These are phyloP conservation scores for Clausena lansium DNA, from an alignment of 345 rosid species.

Conservation along the genomic window DNA sequence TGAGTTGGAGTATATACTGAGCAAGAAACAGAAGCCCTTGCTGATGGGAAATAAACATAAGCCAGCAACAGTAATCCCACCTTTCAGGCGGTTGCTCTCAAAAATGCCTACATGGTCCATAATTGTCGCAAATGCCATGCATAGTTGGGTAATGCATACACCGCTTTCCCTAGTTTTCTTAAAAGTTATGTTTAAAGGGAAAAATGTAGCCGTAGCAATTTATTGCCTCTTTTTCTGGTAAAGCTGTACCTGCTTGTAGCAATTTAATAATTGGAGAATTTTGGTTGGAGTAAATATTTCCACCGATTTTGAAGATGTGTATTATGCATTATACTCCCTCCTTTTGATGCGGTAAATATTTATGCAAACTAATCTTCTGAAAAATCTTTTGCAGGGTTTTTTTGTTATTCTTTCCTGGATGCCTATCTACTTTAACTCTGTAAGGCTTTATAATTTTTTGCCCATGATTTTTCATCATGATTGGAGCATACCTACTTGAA, in stretches of 20 bases:
- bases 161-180: constrained; percentile 8
- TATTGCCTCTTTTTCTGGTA: background rate
- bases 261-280: background rate
- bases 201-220: background rate
- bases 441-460: constrained; percentile 36
- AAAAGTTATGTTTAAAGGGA: background rate
- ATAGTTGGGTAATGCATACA: constrained; percentile 72
- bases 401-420: constrained; percentile 99
- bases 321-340: background rate
- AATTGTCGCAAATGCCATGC: constrained; percentile 93
- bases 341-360: background rate
- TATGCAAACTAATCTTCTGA: background rate
- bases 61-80: constrained; percentile 58
- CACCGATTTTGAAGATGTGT: background rate
- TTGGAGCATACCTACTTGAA: background rate
- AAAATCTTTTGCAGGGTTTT: constrained; percentile 60
- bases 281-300: background rate
- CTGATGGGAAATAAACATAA: constrained; percentile 37
- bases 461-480: background rate
- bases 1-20: constrained; percentile 69
- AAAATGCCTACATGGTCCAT: constrained; percentile 94
- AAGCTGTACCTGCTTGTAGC: background rate
- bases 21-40: constrained; percentile 41
- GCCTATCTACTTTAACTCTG: constrained; percentile 92
- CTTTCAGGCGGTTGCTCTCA: constrained; percentile 76